Evolutionary conservation across 371 early-diverging fungal genomes (phyloP).

Genomic region (Umbelopsis sp.): DNA sequence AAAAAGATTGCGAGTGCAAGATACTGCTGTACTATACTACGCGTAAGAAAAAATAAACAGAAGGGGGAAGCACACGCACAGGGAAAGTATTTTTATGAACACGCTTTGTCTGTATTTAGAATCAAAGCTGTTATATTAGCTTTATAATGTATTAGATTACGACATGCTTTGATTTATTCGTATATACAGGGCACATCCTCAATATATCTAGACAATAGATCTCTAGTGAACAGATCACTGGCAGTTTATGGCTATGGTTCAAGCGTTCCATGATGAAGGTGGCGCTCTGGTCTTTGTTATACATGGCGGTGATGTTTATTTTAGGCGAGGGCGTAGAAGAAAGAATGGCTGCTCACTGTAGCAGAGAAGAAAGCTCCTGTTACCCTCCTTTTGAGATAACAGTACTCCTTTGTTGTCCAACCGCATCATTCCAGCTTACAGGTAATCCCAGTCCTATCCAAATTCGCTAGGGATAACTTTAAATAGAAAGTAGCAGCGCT

Average conservation of each 20-base stretch:
- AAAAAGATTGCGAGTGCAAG: background rate
- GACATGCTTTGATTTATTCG: too few species aligned
- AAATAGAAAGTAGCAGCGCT: constrained; percentile 4
- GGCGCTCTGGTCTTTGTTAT: too few species aligned
- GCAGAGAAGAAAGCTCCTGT: background rate
- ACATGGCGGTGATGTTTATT: too few species aligned
- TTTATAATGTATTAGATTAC: too few species aligned
- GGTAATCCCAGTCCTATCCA: background rate
- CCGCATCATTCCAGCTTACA: background rate
- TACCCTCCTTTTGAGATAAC: background rate
- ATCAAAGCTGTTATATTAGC: background rate
- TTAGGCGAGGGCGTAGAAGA: too few species aligned
- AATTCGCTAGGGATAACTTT: background rate
- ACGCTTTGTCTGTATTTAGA: background rate
- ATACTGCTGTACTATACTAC: background rate
- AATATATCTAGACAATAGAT: too few species aligned
- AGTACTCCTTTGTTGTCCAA: background rate
- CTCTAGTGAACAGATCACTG: too few species aligned
- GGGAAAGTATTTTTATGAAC: background rate
- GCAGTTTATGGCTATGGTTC: too few species aligned
- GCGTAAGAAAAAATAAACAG: background rate
- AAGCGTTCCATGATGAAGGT: too few species aligned
- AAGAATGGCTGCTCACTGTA: background rate
- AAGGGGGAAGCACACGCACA: background rate
- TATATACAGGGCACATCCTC: too few species aligned